Evolutionary conservation across 2,329 filamentous ascomycete species (phyloP), one percentile per base, ranked within the genome.

Genomic region (Colletotrichum musicola): DNA sequence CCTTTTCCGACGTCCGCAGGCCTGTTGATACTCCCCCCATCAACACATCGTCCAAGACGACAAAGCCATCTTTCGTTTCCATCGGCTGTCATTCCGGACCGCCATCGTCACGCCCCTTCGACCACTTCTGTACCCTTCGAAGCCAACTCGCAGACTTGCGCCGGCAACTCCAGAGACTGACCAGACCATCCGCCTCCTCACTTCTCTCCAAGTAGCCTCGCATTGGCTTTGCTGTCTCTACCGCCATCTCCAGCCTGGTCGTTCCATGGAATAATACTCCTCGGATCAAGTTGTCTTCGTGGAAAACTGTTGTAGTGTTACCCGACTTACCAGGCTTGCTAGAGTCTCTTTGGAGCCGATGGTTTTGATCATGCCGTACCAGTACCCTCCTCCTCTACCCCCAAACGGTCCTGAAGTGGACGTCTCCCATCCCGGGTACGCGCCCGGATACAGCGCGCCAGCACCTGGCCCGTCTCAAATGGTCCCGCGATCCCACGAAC

Each of bases 361-460:
- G 78, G 80, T 78, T 75, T 77, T 79, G 69, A 80, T 79, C 73
- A 86, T 86, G 83, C 80, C 85, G 71, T 84, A 85, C 74, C 83
- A 84, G 71, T 86, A 86, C 74, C 81, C 83, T 54, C 74, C 78
- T 46, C 77, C 81, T 71, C 79, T 81, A 67, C 78, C 82, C 71
- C 78, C 78, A 61, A 79, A 78, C 74, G 78, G 78, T 74, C 73
- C 77, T 72, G 81, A 82, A 59, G 80, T 83, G 78, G 80, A 81
- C 64, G 75, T 83, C 71, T 75, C 81, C 56, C 78, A 80, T 58
- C 73, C 79, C 59, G 75, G 77, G 64, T 85, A 81, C 57, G 61
- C 76, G 69, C 71, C 77, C 35, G 72, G 71, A 66, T 80, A 79
- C 70, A 69, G 73, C 50, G 70, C 78, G 70, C 75, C 79, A 71